phyloP scores from a whole-genome alignment of 306 rosid genomes.

The Prunus dulcis region DNA sequence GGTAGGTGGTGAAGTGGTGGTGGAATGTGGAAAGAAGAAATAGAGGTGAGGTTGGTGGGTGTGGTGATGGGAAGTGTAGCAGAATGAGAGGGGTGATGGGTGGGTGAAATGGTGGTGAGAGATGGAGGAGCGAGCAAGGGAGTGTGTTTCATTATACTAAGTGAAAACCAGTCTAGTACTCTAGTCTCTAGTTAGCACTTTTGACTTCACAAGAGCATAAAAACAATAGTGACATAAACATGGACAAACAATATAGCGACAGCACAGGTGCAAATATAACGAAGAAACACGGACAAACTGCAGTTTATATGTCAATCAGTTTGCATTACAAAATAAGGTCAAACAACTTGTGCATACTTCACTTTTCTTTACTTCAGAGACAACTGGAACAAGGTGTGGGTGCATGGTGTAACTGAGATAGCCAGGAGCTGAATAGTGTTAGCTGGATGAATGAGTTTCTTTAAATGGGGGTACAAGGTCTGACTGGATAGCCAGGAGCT shows the following conservation, averaged over 20 bases:
- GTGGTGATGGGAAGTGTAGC: too few species aligned
- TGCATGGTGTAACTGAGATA: constrained; percentile 10
- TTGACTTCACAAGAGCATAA: background rate
- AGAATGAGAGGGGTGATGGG: too few species aligned
- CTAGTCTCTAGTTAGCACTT: background rate
- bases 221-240: background rate
- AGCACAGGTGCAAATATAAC: too few species aligned
- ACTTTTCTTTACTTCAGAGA: background rate
- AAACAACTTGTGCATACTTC: background rate
- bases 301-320: background rate
- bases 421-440: background rate
- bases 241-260: too few species aligned
- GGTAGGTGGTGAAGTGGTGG: too few species aligned
- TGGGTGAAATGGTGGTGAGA: too few species aligned
- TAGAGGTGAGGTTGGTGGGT: too few species aligned
- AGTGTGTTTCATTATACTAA: background rate
- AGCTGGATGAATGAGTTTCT: constrained; percentile 15
- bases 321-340: background rate
- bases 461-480: background rate
- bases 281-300: background rate
- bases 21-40: too few species aligned
- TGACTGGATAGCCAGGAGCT: background rate
- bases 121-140: too few species aligned
- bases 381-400: background rate
- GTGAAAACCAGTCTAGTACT: background rate